A percentile compares a stretch with the other conserved stretches of the same genome.
Evolutionary conservation across 2,329 filamentous ascomycete genomes (phyloP).

Genomic region (Sporothrix pseudoabietina): DNA sequence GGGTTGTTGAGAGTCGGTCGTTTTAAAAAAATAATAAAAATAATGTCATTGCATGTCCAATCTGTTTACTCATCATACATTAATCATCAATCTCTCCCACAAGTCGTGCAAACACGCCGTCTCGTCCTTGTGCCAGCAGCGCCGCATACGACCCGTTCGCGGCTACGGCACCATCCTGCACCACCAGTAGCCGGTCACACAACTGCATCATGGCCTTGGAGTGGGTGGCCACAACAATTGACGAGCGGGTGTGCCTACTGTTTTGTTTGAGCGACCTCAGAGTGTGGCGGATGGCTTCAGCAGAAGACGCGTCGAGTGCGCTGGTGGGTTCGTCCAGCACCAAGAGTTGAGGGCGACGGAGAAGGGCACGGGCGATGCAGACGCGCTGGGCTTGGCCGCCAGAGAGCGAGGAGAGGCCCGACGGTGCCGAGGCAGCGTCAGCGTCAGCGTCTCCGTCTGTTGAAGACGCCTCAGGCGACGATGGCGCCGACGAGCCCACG

Average conservation of each 20-base stretch:
- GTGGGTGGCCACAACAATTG: constrained; percentile 82
- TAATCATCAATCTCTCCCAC: constrained; percentile 41
- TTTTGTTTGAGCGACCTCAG: constrained; percentile 15
- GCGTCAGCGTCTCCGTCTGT: not conserved
- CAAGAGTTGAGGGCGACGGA: constrained; percentile 69
- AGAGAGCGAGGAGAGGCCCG: constrained; percentile 58
- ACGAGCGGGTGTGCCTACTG: constrained; percentile 48
- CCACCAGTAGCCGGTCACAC: constrained; percentile 71
- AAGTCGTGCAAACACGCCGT: constrained; percentile 53
- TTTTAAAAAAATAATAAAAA: not conserved
- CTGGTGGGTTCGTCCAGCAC: constrained; percentile 82
- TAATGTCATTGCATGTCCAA: not conserved
- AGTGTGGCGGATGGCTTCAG: constrained; percentile 60
- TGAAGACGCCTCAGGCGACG: constrained; percentile 45
- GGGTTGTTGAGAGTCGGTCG: constrained; percentile 29
- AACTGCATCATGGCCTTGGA: constrained; percentile 82
- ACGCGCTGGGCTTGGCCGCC: constrained; percentile 84
- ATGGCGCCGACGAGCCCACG: constrained; percentile 60
- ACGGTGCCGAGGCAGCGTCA: not conserved
- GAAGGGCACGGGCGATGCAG: constrained; percentile 76
- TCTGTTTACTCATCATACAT: not conserved
- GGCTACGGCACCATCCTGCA: constrained; percentile 67
- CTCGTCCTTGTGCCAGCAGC: constrained; percentile 49
- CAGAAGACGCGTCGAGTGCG: constrained; percentile 71
- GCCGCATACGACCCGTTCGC: constrained; percentile 65